Evolutionary conservation across 2,329 filamentous ascomycete species (phyloP).

Genomic region (Trichothecium sympodiale): DNA sequence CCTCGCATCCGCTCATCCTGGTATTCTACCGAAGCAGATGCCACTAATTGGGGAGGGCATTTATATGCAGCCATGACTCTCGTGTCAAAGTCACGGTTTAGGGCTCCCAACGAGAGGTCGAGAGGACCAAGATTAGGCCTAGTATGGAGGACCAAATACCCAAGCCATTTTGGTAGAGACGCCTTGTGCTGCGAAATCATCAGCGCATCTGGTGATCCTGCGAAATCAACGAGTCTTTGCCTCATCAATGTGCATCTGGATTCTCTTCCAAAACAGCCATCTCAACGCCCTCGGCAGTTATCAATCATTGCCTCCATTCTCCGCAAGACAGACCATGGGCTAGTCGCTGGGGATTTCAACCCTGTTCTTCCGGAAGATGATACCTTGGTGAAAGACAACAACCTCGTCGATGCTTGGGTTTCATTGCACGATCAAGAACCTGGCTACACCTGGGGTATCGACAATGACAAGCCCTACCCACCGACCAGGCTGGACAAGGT

Average conservation of each 20-base stretch:
- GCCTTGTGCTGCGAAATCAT: conserved; percentile 24
- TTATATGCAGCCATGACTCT: conserved; percentile 16
- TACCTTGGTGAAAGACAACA: conserved; percentile 16
- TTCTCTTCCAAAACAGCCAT: conserved; percentile 16
- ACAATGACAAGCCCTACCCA: conserved; percentile 19
- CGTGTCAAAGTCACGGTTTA: conserved; percentile 16
- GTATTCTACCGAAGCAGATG: conserved; percentile 19
- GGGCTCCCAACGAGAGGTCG: no score
- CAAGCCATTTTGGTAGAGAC: conserved; percentile 18
- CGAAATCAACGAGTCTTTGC: conserved; percentile 9
- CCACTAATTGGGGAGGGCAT: conserved; percentile 10
- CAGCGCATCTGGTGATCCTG: conserved; percentile 4
- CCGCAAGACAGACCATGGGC: conserved; percentile 13
- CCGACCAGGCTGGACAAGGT: conserved; percentile 25
- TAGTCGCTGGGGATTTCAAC: conserved; percentile 30
- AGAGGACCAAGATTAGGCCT: no score
- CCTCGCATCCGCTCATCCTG: conserved; percentile 15
- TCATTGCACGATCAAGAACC: conserved; percentile 14
- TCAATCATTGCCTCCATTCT: conserved; percentile 15
- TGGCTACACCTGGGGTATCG: conserved; percentile 26
- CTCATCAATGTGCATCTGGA: conserved; percentile 29
- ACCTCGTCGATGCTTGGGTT: conserved; percentile 23
- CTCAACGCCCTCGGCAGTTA: conserved; percentile 18
- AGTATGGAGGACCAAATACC: conserved; percentile 19
- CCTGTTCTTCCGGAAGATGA: conserved; percentile 22